These are phyloP conservation scores for Rhodotorula sp. DNA, from an alignment of 1,284 basidiomycete species.

Conservation along the genomic window DNA sequence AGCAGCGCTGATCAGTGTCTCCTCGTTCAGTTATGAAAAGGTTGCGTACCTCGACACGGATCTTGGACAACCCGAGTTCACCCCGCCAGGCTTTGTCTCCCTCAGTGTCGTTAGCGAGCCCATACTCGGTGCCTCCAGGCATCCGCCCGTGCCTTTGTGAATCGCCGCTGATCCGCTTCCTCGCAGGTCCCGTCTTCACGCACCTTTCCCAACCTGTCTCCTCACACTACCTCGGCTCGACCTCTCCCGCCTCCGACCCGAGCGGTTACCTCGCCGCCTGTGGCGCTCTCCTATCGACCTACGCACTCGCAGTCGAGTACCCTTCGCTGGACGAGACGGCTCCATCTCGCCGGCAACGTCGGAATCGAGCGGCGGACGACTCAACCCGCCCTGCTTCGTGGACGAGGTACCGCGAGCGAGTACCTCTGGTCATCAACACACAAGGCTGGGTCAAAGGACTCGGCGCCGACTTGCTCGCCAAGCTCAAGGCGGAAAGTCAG, in stretches of 20 bases:
- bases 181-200: constrained; percentile 67
- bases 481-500: constrained; percentile 66
- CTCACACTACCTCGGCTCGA: constrained; percentile 81
- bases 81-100: constrained; percentile 78
- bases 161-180: neutral
- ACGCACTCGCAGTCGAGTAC: constrained; percentile 67
- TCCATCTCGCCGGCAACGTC: neutral
- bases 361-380: neutral
- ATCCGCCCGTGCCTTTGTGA: neutral
- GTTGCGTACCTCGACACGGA: constrained; percentile 92
- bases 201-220: constrained; percentile 68
- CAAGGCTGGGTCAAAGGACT: constrained; percentile 97
- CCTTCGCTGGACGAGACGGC: constrained; percentile 45
- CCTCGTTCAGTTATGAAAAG: constrained; percentile 64
- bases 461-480: constrained; percentile 72
- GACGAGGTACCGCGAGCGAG: constrained; percentile 22
- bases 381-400: neutral
- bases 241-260: constrained; percentile 74
- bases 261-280: constrained; percentile 74
- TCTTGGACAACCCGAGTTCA: constrained; percentile 90
- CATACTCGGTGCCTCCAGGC: constrained; percentile 61
- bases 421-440: constrained; percentile 86
- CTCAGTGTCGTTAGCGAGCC: constrained; percentile 69
- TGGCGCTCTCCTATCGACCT: constrained; percentile 66
- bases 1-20: too few relatives aligned